Evolutionary conservation across 768 basidiomycete species (phyloP).

Genomic region (Pilatotrama ljubarskyi): DNA sequence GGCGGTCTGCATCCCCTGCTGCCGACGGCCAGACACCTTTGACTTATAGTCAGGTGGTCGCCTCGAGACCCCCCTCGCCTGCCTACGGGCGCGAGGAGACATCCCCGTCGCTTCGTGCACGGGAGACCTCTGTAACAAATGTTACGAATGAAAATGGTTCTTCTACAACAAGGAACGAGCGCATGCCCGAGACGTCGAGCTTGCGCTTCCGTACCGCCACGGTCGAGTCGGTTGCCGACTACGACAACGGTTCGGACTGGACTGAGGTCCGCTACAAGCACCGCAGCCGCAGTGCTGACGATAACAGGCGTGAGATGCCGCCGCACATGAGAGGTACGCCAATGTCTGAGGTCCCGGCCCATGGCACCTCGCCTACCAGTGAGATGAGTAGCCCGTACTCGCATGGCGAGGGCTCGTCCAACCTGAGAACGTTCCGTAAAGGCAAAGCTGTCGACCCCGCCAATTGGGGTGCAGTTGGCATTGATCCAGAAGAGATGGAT

Average conservation of each 20-base stretch:
- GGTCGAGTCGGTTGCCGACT: slow-evolving; percentile 10
- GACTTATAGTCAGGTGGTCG: slow-evolving; percentile 14
- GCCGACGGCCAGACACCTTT: slow-evolving; percentile 1
- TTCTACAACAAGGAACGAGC: too few relatives aligned
- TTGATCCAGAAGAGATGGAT: slow-evolving; percentile 16
- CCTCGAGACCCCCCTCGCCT: slow-evolving; percentile 12
- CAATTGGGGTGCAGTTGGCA: slow-evolving; percentile 22
- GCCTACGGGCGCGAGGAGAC: background rate
- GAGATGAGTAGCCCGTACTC: background rate
- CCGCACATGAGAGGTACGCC: background rate
- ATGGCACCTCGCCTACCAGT: too few relatives aligned
- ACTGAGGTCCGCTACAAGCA: background rate
- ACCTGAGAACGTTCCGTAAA: background rate
- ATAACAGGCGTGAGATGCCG: background rate
- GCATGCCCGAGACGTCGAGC: background rate
- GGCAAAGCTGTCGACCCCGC: slow-evolving; percentile 24
- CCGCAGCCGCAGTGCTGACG: background rate
- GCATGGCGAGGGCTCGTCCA: slow-evolving; percentile 20
- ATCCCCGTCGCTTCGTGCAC: background rate
- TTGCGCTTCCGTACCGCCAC: background rate
- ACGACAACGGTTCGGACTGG: slow-evolving; percentile 4
- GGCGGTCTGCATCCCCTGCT: background rate
- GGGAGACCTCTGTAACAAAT: background rate
- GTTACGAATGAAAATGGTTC: too few relatives aligned
- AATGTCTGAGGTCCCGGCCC: too few relatives aligned